phyloP scores from a whole-genome alignment of 192 early-diverging fungal species.

The Rhizophagus clarus region DNA sequence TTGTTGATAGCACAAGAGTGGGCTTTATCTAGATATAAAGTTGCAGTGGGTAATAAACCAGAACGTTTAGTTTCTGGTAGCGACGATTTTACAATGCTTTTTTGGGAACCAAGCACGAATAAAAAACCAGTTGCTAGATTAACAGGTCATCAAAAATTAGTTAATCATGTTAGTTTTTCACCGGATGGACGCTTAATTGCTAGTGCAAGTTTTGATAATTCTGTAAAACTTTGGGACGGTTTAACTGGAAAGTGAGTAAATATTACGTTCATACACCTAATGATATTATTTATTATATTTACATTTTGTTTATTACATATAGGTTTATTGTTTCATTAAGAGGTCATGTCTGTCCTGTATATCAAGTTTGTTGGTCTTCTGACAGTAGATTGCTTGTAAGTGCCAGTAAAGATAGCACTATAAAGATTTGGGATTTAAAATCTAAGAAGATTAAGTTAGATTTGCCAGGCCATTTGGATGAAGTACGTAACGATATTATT shows the following conservation, averaged over 20 bases:
- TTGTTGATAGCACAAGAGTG: slow-evolving; percentile 57
- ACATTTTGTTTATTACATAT: background rate
- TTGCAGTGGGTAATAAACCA: slow-evolving; percentile 61
- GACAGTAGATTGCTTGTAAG: slow-evolving; percentile 92
- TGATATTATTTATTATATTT: background rate
- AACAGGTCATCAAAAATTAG: slow-evolving; percentile 94
- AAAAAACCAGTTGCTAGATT: slow-evolving; percentile 83
- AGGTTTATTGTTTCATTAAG: slow-evolving; percentile 86
- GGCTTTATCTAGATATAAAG: slow-evolving; percentile 81
- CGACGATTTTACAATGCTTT: slow-evolving; percentile 97
- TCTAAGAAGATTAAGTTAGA: slow-evolving; percentile 90
- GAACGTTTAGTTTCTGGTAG: slow-evolving; percentile 91
- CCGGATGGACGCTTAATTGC: slow-evolving; percentile 89
- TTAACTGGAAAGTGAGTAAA: slow-evolving; percentile 65
- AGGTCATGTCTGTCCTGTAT: slow-evolving; percentile 96
- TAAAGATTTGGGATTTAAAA: slow-evolving; percentile 93
- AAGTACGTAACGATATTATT: slow-evolving; percentile 48
- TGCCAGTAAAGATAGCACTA: slow-evolving; percentile 87
- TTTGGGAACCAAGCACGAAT: slow-evolving; percentile 85
- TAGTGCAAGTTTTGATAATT: slow-evolving; percentile 95
- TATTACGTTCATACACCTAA: slow-evolving; percentile 11
- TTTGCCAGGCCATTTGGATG: slow-evolving; percentile 95
- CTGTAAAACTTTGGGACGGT: slow-evolving; percentile 97
- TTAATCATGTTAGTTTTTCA: slow-evolving; percentile 93
- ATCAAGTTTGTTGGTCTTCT: slow-evolving; percentile 93